Evolutionary conservation across 441 rosid species (phyloP).

Genomic region (Croton setiger): DNA sequence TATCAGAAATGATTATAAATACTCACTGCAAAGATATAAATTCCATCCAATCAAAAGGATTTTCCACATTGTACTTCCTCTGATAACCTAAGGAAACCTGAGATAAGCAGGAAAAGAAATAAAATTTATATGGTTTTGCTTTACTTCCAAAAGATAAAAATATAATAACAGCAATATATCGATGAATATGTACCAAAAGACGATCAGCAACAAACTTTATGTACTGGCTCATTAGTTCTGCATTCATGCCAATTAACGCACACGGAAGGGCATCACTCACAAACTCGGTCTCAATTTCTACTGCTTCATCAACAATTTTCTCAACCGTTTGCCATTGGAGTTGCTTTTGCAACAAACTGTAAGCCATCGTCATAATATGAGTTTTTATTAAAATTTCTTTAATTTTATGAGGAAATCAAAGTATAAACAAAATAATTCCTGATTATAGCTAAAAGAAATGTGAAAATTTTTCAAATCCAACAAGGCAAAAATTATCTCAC

Average conservation of each 20-base stretch:
- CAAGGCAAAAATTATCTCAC: constrained; percentile 26
- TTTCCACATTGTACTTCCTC: constrained; percentile 60
- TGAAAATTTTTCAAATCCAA: not conserved
- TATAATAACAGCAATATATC: not conserved
- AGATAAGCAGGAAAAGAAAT: constrained; percentile 3
- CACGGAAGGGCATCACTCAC: constrained; percentile 88
- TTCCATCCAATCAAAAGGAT: constrained; percentile 98
- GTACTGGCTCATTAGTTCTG: constrained; percentile 85
- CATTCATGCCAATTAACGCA: constrained; percentile 82
- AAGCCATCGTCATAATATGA: constrained; percentile 10
- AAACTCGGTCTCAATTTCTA: constrained; percentile 81
- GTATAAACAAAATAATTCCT: not conserved
- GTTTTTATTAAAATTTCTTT: not conserved
- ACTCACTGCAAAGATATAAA: constrained; percentile 91
- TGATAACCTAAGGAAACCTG: constrained; percentile 72
- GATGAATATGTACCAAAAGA: constrained; percentile 54
- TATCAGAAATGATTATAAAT: not conserved
- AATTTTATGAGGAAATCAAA: not conserved
- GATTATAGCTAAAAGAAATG: not conserved
- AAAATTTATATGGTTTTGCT: not conserved
- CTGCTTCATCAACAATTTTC: constrained; percentile 68
- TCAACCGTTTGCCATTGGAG: constrained; percentile 59
- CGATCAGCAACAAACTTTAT: constrained; percentile 85
- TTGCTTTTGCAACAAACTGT: constrained; percentile 62
- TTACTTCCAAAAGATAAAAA: not conserved